These are phyloP conservation scores for Lachnellula arida DNA, from an alignment of 2,329 filamentous ascomycete genomes.

Conservation along the genomic window DNA sequence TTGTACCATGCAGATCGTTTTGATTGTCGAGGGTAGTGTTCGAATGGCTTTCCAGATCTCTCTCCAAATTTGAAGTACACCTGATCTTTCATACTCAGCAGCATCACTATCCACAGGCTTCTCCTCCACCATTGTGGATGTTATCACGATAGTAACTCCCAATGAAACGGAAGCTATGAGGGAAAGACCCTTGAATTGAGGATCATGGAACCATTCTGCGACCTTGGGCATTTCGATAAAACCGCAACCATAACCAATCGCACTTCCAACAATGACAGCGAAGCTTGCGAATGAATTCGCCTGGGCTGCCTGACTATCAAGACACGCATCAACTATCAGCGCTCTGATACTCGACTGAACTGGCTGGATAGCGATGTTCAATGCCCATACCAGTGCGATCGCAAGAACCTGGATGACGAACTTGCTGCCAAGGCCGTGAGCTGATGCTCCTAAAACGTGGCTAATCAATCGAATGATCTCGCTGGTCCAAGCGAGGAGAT, in stretches of 20 bases:
- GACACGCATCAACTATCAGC: slow-evolving; percentile 32
- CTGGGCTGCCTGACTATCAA: slow-evolving; percentile 28
- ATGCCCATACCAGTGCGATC: slow-evolving; percentile 23
- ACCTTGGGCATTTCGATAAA: slow-evolving; percentile 18
- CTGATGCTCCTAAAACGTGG: neutral
- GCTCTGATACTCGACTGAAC: slow-evolving; percentile 32
- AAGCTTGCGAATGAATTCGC: slow-evolving; percentile 31
- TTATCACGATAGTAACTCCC: slow-evolving; percentile 9
- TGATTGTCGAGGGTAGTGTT: slow-evolving; percentile 5
- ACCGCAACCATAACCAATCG: slow-evolving; percentile 30
- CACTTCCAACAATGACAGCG: slow-evolving; percentile 29
- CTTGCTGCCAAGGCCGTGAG: neutral
- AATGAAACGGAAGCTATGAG: slow-evolving; percentile 17
- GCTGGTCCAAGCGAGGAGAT: slow-evolving; percentile 45
- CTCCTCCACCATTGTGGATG: slow-evolving; percentile 7
- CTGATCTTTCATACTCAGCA: neutral
- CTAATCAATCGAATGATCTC: slow-evolving; percentile 32
- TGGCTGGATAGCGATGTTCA: slow-evolving; percentile 32
- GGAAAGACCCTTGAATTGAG: slow-evolving; percentile 25
- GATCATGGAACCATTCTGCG: slow-evolving; percentile 10
- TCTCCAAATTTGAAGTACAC: neutral
- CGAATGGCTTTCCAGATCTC: slow-evolving; percentile 3
- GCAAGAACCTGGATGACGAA: slow-evolving; percentile 12
- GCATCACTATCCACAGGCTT: slow-evolving; percentile 1
- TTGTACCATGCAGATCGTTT: slow-evolving; percentile 24